Conservation (phyloP, 2,329 filamentous ascomycete genomes). For the Talaromyces verruculosus region DNA sequence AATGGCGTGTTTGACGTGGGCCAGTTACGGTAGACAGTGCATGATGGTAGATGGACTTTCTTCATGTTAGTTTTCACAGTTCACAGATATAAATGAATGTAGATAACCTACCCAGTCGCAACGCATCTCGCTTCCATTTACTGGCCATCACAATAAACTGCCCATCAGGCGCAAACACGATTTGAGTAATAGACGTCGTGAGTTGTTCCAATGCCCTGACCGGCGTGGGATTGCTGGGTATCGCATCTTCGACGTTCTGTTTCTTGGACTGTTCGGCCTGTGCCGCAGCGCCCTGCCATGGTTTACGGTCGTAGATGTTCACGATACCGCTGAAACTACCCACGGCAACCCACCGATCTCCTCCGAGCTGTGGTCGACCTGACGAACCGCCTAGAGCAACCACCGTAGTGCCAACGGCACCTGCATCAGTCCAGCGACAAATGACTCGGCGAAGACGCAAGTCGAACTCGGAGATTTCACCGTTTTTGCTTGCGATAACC, state of each 20-base stretch:
- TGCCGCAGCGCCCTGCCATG: constrained; percentile 52
- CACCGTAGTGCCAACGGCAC: constrained; percentile 80
- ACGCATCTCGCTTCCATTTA: constrained; percentile 81
- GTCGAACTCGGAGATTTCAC: constrained; percentile 88
- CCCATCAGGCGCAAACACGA: constrained; percentile 82
- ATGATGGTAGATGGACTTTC: constrained; percentile 75
- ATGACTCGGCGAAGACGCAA: constrained; percentile 67
- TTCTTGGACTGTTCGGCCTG: constrained; percentile 30
- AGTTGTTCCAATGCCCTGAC: constrained; percentile 77
- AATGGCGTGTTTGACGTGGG: constrained; percentile 86
- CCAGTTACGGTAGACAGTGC: constrained; percentile 96
- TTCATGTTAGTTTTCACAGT: neutral
- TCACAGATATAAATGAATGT: no score
- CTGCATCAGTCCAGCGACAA: constrained; percentile 85
- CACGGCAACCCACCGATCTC: constrained; percentile 84
- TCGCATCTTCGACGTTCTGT: constrained; percentile 40
- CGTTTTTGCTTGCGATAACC: constrained; percentile 78
- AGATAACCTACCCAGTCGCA: constrained; percentile 70
- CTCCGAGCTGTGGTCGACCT: constrained; percentile 54
- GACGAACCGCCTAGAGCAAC: constrained; percentile 66
- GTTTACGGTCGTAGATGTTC: constrained; percentile 84
- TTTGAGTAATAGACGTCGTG: constrained; percentile 75
- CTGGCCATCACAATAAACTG: constrained; percentile 86
- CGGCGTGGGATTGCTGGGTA: constrained; percentile 70
- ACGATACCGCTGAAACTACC: constrained; percentile 85